Evolutionary conservation across 176 grass and related monocot species (phyloP).

Genomic region (Otatea glauca): DNA sequence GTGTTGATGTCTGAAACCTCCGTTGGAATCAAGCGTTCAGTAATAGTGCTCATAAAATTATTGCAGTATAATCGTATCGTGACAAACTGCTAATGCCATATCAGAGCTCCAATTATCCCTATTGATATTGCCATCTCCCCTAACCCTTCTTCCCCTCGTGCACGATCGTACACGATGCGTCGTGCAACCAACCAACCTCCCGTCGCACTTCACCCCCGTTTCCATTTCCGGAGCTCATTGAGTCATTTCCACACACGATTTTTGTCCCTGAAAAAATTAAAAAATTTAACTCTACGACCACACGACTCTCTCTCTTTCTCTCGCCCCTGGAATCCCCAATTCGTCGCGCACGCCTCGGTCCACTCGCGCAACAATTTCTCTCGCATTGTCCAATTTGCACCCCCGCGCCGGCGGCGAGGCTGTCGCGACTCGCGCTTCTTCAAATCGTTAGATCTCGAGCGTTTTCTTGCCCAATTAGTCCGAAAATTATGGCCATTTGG

Average conservation of each 20-base stretch:
- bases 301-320: neutral
- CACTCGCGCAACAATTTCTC: neutral
- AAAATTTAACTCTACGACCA: constrained; percentile 12
- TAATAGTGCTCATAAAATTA: no score
- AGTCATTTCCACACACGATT: constrained; percentile 15
- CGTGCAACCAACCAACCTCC: neutral
- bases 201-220: neutral
- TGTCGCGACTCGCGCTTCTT: neutral
- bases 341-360: constrained; percentile 4
- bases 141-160: neutral
- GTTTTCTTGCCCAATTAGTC: neutral
- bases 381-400: neutral
- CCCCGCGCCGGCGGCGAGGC: no score
- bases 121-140: neutral
- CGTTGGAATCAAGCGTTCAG: no score
- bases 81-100: no score
- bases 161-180: neutral
- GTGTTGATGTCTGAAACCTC: no score
- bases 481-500: neutral
- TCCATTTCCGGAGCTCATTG: constrained; percentile 28
- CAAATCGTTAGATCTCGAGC: constrained; percentile 15
- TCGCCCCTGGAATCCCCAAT: constrained; percentile 21
- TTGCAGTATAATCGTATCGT: no score
- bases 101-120: no score
- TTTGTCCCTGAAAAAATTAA: constrained; percentile 23